Evolutionary conservation across 2,329 filamentous ascomycete genomes (phyloP).

Genomic region (Metarhizium sp.): DNA sequence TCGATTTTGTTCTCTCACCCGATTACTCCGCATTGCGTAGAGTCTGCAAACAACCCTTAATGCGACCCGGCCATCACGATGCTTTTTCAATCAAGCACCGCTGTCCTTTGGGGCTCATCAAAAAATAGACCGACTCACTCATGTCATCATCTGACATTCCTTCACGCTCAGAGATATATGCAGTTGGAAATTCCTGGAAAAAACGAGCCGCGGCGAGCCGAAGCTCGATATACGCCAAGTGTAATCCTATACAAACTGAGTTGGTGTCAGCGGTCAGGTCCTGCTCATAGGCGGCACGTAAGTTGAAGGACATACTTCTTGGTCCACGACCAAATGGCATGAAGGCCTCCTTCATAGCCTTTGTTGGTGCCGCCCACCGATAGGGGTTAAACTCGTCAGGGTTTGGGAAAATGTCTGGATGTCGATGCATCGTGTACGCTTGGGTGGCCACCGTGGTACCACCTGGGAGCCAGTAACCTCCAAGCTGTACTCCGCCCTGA

Average conservation of each 20-base stretch:
- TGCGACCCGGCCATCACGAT: neutral
- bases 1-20: neutral
- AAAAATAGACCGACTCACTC: slow-evolving; percentile 22
- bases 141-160: slow-evolving; percentile 27
- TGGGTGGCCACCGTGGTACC: slow-evolving; percentile 32
- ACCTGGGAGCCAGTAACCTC: slow-evolving; percentile 28
- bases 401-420: slow-evolving; percentile 28
- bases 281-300: neutral
- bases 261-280: neutral
- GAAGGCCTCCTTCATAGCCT: slow-evolving; percentile 36
- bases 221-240: slow-evolving; percentile 47
- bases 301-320: slow-evolving; percentile 21
- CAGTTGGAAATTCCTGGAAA: slow-evolving; percentile 35
- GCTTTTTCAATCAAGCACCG: slow-evolving; percentile 19
- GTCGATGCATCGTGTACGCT: slow-evolving; percentile 37
- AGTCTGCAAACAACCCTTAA: neutral
- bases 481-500: slow-evolving; percentile 26
- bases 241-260: slow-evolving; percentile 42
- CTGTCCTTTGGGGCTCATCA: slow-evolving; percentile 20
- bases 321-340: slow-evolving; percentile 45
- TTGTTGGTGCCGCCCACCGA: slow-evolving; percentile 14
- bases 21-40: too few relatives aligned
- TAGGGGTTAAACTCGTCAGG: slow-evolving; percentile 19
- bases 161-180: slow-evolving; percentile 20
- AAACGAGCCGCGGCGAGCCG: slow-evolving; percentile 41